These are phyloP conservation scores for Pyrenochaeta sp. DNA, from an alignment of 2,329 filamentous ascomycete genomes.

Conservation along the genomic window DNA sequence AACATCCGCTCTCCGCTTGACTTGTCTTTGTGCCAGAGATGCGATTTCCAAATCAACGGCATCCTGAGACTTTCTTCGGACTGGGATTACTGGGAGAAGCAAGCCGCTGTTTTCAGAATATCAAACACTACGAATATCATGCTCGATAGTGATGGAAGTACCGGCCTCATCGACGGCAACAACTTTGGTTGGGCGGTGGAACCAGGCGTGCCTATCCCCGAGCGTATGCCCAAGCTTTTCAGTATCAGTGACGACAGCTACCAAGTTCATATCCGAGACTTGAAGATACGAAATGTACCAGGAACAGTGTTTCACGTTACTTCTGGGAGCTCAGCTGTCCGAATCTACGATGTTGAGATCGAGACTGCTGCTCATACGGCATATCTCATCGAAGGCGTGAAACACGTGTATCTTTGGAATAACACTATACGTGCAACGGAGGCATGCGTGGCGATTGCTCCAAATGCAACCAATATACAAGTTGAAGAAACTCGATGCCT, in stretches of 20 bases:
- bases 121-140: slow-evolving; percentile 48
- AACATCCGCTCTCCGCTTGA: slow-evolving; percentile 53
- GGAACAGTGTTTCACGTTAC: slow-evolving; percentile 13
- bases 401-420: slow-evolving; percentile 22
- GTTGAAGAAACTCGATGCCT: slow-evolving; percentile 17
- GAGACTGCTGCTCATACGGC: background rate
- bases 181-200: slow-evolving; percentile 7
- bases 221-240: slow-evolving; percentile 12
- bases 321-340: slow-evolving; percentile 7
- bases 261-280: slow-evolving; percentile 12
- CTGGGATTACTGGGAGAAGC: slow-evolving; percentile 54
- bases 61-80: slow-evolving; percentile 50
- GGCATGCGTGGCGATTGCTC: slow-evolving; percentile 11
- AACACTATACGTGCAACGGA: slow-evolving; percentile 13
- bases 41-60: slow-evolving; percentile 58
- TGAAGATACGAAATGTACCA: slow-evolving; percentile 13
- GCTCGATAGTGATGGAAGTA: slow-evolving; percentile 50
- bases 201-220: background rate
- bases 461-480: slow-evolving; percentile 16
- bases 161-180: slow-evolving; percentile 57
- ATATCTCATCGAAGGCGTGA: slow-evolving; percentile 8
- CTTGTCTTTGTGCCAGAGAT: slow-evolving; percentile 53
- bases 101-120: slow-evolving; percentile 42
- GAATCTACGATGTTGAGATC: slow-evolving; percentile 13
- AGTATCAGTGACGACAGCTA: slow-evolving; percentile 14